Base-by-base conservation (phyloP, 495 filamentous ascomycete species). In the Penicillium flavigenum region DNA sequence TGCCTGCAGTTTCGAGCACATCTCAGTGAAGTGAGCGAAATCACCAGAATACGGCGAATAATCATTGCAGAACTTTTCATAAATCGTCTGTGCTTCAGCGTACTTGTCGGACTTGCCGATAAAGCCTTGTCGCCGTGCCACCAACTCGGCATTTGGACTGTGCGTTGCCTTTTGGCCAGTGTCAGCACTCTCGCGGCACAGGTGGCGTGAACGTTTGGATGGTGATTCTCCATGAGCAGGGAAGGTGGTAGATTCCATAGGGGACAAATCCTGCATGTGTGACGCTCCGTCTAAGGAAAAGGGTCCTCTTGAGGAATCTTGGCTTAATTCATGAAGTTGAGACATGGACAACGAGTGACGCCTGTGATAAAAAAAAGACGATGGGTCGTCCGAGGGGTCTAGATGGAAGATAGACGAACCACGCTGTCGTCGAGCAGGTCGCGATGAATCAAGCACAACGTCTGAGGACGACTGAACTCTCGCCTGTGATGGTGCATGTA, bases 31-130 rank as follows among this genome's bases (percentile, higher is more conserved):
- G 56, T 83, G 75, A 0, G 49, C 55, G 10, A 79, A 71, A 19
- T 72, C 79, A 4, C 84, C 86, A 10, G 49, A 32, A 57, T 86
- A 90, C 7, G 60, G 67, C 1, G 83, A 78, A 60, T 90, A 91
- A 8, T 79, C 74, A 11, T 60, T 59, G 47, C 72, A 75, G 56
- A 87, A 91, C 14, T 73, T 72, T 4, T 76, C 68, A 56, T 76
- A 85, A 5, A 80, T 52, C 34, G 36, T 64, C 22, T 63, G 54
- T 34, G 71, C 70, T 48, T 71, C 63, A 6, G 47, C 57, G 3
- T 58, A 59, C 20, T 60, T 53, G n/a, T 56, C 38, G 8, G 62
- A 47, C n/a, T 58, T 62, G 36, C 57, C 48, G 24, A 73, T 61
- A 45, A 62, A 73, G 22, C 48, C 66, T 38, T 67, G 48, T 27